Evolutionary conservation across 768 basidiomycete species (phyloP).

Genomic region (Cystofilobasidium macerans): DNA sequence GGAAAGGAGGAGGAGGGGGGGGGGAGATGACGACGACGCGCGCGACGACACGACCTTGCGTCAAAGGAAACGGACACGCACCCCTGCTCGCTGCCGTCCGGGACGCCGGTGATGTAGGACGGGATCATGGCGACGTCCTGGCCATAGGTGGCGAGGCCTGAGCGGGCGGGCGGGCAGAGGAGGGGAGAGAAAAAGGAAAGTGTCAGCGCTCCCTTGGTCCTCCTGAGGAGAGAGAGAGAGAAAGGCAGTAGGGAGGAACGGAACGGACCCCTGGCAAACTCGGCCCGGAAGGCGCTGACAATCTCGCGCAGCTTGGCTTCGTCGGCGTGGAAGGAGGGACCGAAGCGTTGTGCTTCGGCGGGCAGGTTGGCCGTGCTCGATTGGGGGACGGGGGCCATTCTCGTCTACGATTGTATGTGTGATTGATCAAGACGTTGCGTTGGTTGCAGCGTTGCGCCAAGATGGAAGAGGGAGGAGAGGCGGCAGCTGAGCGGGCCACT

Average conservation of each 20-base stretch:
- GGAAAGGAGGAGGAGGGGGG: not conserved
- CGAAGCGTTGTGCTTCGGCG: constrained; percentile 50
- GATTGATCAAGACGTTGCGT: no score
- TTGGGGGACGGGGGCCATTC: constrained; percentile 2
- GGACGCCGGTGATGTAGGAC: constrained; percentile 88
- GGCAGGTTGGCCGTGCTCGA: constrained; percentile 29
- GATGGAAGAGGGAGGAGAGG: no score
- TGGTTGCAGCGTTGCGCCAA: no score
- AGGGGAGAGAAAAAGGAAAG: constrained; percentile 8
- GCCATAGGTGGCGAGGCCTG: constrained; percentile 20
- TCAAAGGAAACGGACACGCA: constrained; percentile 39
- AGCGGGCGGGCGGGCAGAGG: constrained; percentile 1
- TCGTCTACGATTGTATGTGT: no score
- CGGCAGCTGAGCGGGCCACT: no score
- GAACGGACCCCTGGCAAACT: constrained; percentile 54
- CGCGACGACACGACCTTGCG: constrained; percentile 3
- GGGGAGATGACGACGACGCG: not conserved
- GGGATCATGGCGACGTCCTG: constrained; percentile 42
- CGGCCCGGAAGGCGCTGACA: constrained; percentile 65
- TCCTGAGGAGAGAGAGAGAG: not conserved
- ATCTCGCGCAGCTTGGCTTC: constrained; percentile 55
- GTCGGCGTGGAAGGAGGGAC: constrained; percentile 59
- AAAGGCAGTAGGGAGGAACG: not conserved
- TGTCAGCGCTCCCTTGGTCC: constrained; percentile 28
- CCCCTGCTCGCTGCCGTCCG: constrained; percentile 89